phyloP scores from a whole-genome alignment of 2,329 filamentous ascomycete species.

The Paracoccidioides brasiliensis region DNA sequence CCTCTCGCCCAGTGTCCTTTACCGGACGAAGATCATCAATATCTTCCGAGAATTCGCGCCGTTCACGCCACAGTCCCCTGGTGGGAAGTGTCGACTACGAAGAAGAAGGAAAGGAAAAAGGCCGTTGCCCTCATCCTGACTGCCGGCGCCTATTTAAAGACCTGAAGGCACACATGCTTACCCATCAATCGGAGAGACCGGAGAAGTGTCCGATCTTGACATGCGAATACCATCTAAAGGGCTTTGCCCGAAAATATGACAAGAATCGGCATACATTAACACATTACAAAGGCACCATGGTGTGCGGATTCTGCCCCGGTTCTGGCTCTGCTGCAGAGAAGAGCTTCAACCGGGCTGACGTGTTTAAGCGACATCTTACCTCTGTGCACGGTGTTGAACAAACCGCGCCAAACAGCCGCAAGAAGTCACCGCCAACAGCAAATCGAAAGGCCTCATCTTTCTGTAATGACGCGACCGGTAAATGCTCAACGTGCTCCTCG shows the following conservation, averaged over 20 bases:
- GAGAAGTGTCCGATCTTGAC: constrained; percentile 89
- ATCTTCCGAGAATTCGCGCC: constrained; percentile 56
- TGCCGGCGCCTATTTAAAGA: constrained; percentile 84
- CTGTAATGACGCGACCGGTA: constrained; percentile 64
- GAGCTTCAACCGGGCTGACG: constrained; percentile 88
- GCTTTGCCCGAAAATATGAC: constrained; percentile 90
- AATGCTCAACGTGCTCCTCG: constrained; percentile 80
- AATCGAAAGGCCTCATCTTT: constrained; percentile 58
- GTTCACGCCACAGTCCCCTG: constrained; percentile 45
- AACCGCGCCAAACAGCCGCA: constrained; percentile 79
- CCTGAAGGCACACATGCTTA: constrained; percentile 86
- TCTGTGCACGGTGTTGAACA: constrained; percentile 88
- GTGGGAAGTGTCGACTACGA: constrained; percentile 48
- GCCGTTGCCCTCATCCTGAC: constrained; percentile 66
- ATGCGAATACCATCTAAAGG: constrained; percentile 85
- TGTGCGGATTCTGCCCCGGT: constrained; percentile 86
- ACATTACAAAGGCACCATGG: constrained; percentile 96
- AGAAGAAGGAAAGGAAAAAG: constrained; percentile 51
- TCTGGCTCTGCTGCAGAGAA: constrained; percentile 82
- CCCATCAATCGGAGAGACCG: constrained; percentile 77
- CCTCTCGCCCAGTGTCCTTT: constrained; percentile 37
- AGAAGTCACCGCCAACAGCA: constrained; percentile 45
- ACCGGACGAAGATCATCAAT: constrained; percentile 53
- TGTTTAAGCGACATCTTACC: constrained; percentile 88
- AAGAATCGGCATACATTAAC: constrained; percentile 90